phyloP scores from a whole-genome alignment of 192 early-diverging fungal species.

The Coemansia sp. region DNA sequence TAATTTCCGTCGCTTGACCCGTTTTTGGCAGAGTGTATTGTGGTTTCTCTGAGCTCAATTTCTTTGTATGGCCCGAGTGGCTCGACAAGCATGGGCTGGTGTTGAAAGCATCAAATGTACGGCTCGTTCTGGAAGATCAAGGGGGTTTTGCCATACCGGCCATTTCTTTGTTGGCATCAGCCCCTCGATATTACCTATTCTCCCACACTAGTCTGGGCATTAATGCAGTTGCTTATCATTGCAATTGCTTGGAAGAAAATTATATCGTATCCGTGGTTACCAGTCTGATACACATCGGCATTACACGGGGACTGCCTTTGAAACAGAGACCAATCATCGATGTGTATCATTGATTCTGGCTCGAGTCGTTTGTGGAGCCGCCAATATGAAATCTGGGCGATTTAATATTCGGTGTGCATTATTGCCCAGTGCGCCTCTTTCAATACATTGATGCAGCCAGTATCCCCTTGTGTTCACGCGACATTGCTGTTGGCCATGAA shows the following conservation, averaged over 20 bases:
- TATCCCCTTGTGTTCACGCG: slow-evolving; percentile 1
- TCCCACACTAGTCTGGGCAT: too few species aligned
- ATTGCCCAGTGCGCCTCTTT: slow-evolving; percentile 7
- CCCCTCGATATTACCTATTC: too few species aligned
- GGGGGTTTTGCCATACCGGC: too few species aligned
- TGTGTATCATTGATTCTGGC: background rate
- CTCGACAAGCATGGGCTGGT: background rate
- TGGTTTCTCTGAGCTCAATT: background rate
- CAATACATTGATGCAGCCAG: background rate
- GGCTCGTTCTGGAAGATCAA: too few species aligned
- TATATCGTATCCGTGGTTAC: background rate
- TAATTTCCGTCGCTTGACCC: background rate
- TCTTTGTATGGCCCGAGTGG: background rate
- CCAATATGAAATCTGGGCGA: background rate
- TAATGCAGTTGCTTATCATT: too few species aligned
- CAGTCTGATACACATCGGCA: background rate
- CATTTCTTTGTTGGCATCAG: too few species aligned
- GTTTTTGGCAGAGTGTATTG: background rate
- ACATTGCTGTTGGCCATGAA: background rate
- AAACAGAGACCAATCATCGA: background rate
- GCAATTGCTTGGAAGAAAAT: background rate
- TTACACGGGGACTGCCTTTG: background rate
- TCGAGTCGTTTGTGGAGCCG: background rate
- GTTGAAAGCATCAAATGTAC: background rate
- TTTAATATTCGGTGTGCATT: slow-evolving; percentile 1